A percentile compares a stretch with the other conserved stretches of the same genome.
phyloP scores from a whole-genome alignment of 208 protist genomes.

The Willaertia magna region DNA sequence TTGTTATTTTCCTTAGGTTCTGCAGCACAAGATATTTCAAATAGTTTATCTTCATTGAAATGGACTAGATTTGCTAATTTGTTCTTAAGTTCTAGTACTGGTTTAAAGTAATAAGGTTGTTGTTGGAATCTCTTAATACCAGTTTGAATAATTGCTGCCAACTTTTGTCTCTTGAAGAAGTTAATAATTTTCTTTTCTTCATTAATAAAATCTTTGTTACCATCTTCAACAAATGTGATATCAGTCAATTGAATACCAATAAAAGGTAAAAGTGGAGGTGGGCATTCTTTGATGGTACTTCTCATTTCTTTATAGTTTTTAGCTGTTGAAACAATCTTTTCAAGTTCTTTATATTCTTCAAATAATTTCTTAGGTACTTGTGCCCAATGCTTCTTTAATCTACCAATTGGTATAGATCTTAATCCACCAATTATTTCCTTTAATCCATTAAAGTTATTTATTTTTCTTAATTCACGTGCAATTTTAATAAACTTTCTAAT shows the following conservation, averaged over 20 bases:
- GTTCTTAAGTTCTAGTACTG: slow-evolving; percentile 30
- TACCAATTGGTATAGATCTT: neutral
- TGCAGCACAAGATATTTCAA: slow-evolving; percentile 1
- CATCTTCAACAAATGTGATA: slow-evolving; percentile 21
- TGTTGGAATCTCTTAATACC: slow-evolving; percentile 28
- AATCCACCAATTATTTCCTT: slow-evolving; percentile 24
- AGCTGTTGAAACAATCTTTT: slow-evolving; percentile 1
- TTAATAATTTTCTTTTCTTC: slow-evolving; percentile 23
- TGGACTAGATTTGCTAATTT: slow-evolving; percentile 16
- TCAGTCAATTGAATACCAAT: slow-evolving; percentile 24
- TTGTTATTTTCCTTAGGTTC: slow-evolving; percentile 6
- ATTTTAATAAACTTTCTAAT: slow-evolving; percentile 1
- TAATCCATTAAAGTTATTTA: slow-evolving; percentile 16
- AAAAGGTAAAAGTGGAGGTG: slow-evolving; percentile 17
- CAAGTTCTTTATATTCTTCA: slow-evolving; percentile 18
- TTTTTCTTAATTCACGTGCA: neutral
- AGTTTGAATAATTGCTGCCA: slow-evolving; percentile 23
- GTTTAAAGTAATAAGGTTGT: slow-evolving; percentile 30
- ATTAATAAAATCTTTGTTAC: slow-evolving; percentile 10
- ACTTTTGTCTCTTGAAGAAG: slow-evolving; percentile 26
- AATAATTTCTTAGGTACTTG: slow-evolving; percentile 15
- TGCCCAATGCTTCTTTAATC: slow-evolving; percentile 23
- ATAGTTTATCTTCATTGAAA: slow-evolving; percentile 18
- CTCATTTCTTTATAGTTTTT: slow-evolving; percentile 15
- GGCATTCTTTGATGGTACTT: neutral